phyloP scores from a whole-genome alignment of 73 alveolate species.

The Paramecium tetraurelia region DNA sequence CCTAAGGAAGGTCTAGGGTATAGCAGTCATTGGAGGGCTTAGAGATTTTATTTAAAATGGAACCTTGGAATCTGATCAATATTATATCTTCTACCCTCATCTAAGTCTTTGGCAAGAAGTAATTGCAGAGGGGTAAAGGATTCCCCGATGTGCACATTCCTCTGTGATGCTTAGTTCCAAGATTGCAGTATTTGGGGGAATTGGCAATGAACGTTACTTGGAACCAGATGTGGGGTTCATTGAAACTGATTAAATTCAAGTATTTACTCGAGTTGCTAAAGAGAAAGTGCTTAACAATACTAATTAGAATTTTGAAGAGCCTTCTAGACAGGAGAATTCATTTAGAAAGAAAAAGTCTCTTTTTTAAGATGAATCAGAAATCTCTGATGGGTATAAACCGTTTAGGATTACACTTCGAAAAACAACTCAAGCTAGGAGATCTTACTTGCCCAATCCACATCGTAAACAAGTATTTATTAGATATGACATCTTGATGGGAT shows the following conservation, averaged over 20 bases:
- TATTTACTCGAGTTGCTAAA: not conserved
- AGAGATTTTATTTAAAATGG: not conserved
- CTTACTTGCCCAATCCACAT: not conserved
- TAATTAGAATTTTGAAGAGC: not conserved
- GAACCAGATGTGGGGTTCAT: slow-evolving; percentile 25
- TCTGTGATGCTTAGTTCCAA: not conserved
- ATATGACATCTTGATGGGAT: slow-evolving; percentile 30
- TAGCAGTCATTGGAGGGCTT: not conserved
- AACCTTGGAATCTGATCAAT: not conserved
- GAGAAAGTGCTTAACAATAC: not conserved
- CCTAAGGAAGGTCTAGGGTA: not conserved
- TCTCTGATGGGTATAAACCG: not conserved
- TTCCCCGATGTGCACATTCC: not conserved
- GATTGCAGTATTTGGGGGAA: slow-evolving; percentile 33
- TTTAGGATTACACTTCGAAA: not conserved
- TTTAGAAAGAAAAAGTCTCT: not conserved
- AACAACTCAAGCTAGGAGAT: not conserved
- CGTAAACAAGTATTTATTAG: not conserved
- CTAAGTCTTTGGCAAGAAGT: slow-evolving; percentile 6
- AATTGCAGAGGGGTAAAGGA: not conserved
- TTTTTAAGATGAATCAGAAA: not conserved
- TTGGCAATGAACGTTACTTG: not conserved
- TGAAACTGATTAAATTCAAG: slow-evolving; percentile 17
- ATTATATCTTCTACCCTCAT: not conserved
- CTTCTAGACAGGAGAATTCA: not conserved